Evolutionary conservation across 1,284 basidiomycete species (phyloP).

Genomic region (Cutaneotrichosporon spelunceum): DNA sequence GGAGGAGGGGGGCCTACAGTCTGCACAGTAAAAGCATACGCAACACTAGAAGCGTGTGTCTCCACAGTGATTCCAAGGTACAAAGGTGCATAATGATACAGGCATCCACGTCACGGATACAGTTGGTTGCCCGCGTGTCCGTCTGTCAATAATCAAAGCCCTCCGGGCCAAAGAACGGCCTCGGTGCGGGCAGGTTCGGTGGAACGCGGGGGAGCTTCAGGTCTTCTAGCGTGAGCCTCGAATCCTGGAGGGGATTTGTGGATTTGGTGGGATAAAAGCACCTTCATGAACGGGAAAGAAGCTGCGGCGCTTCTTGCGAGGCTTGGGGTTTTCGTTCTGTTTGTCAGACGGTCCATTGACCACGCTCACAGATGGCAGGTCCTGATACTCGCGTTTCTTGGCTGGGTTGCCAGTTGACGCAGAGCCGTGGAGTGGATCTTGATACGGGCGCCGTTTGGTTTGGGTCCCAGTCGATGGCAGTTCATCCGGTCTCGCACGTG

Average conservation of each 20-base stretch:
- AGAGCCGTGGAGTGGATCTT: background rate
- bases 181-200: background rate
- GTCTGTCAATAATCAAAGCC: background rate
- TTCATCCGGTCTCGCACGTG: background rate
- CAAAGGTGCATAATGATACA: constrained; percentile 1
- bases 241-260: background rate
- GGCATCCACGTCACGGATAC: background rate
- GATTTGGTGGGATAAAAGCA: background rate
- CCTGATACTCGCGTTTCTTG: background rate
- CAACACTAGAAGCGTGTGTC: background rate
- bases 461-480: background rate
- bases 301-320: background rate
- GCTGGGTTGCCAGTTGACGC: background rate
- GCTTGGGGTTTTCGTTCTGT: background rate
- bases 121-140: background rate
- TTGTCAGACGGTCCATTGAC: background rate
- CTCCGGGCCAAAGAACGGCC: background rate
- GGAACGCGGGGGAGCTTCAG: background rate
- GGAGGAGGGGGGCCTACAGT: background rate
- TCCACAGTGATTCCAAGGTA: background rate
- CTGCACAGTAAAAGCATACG: background rate
- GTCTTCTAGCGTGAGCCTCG: constrained; percentile 1
- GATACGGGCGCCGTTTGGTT: background rate
- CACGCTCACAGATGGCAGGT: background rate
- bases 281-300: background rate